Base-by-base conservation (phyloP, 2,329 filamentous ascomycete species). In the Lecanicillium sp. region DNA sequence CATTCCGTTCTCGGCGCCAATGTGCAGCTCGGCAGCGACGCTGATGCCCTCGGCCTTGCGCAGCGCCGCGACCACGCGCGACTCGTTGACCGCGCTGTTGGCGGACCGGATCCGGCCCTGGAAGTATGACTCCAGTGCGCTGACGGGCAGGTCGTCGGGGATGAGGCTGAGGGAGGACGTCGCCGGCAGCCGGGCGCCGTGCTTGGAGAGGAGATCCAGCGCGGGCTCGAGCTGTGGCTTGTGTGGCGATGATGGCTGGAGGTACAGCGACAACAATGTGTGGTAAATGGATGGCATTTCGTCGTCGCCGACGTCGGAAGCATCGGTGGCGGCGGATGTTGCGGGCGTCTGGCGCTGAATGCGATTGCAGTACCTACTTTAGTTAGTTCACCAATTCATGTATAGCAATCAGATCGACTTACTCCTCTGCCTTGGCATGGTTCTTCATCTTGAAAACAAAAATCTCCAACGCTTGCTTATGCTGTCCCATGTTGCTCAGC, bases 371-470 rank as follows among this genome's bases (percentile, higher is more conserved):
- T 98, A 88, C 55, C 85, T 88, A n/a, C n/a, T n/a, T n/a, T n/a
- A n/a, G n/a, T n/a, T n/a, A n/a, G n/a, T n/a, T n/a, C n/a, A n/a
- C n/a, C n/a, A n/a, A n/a, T n/a, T n/a, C n/a, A n/a, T n/a, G n/a
- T n/a, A n/a, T n/a, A n/a, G n/a, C n/a, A n/a, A n/a, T n/a, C n/a
- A n/a, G n/a, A n/a, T n/a, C n/a, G n/a, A 73, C 82, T 52, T 71
- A 95, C 84, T 95, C 89, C 77, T 98, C 93, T 26, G 93, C 93
- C 67, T 95, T 97, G 11, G 71, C 72, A 53, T 87, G 91, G 63
- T 95, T 85, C 56, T 86, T 73, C 64, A 98, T 79, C 64, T 91
- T 93, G 69, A 96, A 98, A 23, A 97, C 91, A 63, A 95, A 98
- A 44, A 98, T 95, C 62, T 93, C 86, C n/a, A 98, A 71, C 0